These are phyloP conservation scores for Blastocladiella britannica DNA, from an alignment of 192 early-diverging fungal species.

Conservation along the genomic window DNA sequence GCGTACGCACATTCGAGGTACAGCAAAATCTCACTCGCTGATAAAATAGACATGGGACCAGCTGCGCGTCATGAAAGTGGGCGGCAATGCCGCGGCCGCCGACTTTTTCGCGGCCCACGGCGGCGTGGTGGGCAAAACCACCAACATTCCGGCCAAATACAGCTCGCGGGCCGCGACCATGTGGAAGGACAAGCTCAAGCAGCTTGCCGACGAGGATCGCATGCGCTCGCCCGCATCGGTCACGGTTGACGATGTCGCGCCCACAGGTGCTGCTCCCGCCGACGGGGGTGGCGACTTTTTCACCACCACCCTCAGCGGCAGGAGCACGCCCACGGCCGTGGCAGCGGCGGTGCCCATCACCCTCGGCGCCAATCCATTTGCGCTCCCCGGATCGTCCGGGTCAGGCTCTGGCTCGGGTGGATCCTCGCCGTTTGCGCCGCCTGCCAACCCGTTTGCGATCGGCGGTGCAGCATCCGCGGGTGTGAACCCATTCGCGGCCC, in stretches of 20 bases:
- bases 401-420: too few relatives aligned
- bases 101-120: constrained; percentile 69
- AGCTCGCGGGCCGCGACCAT: constrained; percentile 41
- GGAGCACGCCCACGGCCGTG: constrained; percentile 5
- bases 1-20: background rate
- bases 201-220: constrained; percentile 46
- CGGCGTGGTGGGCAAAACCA: constrained; percentile 15
- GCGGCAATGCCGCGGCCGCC: constrained; percentile 61
- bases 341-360: constrained; percentile 1
- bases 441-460: background rate
- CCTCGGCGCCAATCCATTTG: constrained; percentile 2
- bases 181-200: constrained; percentile 61
- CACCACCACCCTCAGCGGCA: constrained; percentile 11
- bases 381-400: constrained; percentile 5
- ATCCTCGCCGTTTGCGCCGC: too few relatives aligned
- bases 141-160: constrained; percentile 70
- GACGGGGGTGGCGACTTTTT: constrained; percentile 39
- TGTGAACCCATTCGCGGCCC: too few relatives aligned
- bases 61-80: constrained; percentile 66
- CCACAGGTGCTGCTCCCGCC: constrained; percentile 6
- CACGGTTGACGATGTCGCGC: constrained; percentile 12
- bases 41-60: constrained; percentile 68
- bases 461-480: too few relatives aligned
- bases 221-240: constrained; percentile 6
- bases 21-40: background rate